phyloP scores from a whole-genome alignment of 2,329 filamentous ascomycete species.

The Colletotrichum australisinense region DNA sequence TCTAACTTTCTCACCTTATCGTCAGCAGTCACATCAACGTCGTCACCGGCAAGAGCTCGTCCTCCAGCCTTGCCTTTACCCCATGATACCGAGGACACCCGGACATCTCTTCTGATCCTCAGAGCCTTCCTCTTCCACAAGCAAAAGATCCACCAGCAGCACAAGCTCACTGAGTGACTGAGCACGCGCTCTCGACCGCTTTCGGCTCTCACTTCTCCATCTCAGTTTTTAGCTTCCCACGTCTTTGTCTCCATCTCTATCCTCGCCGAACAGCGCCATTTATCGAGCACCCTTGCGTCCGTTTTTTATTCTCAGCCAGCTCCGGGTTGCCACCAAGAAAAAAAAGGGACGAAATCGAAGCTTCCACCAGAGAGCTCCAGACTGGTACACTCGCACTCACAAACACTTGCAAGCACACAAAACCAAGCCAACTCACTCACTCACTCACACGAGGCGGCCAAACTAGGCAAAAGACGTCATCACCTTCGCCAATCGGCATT shows the following conservation, averaged over 20 bases:
- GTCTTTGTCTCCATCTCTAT: background rate
- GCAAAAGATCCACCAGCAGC: background rate
- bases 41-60: background rate
- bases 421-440: background rate
- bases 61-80: background rate
- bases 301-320: constrained; percentile 21
- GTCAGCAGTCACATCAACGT: background rate
- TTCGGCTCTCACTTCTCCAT: constrained; percentile 11
- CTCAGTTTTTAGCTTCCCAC: background rate
- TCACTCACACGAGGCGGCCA: background rate
- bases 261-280: constrained; percentile 8
- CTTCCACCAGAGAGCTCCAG: background rate
- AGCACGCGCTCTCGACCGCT: constrained; percentile 5
- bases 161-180: background rate
- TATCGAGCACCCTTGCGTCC: constrained; percentile 15
- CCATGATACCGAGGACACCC: constrained; percentile 2
- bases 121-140: background rate
- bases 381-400: background rate
- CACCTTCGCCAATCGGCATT: constrained; percentile 9
- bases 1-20: background rate
- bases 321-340: constrained; percentile 1
- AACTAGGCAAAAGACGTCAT: constrained; percentile 23
- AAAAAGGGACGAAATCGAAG: background rate
- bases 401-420: background rate
- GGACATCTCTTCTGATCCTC: background rate